phyloP scores from a whole-genome alignment of 306 rosid species.

The Prunus kanzakura region DNA sequence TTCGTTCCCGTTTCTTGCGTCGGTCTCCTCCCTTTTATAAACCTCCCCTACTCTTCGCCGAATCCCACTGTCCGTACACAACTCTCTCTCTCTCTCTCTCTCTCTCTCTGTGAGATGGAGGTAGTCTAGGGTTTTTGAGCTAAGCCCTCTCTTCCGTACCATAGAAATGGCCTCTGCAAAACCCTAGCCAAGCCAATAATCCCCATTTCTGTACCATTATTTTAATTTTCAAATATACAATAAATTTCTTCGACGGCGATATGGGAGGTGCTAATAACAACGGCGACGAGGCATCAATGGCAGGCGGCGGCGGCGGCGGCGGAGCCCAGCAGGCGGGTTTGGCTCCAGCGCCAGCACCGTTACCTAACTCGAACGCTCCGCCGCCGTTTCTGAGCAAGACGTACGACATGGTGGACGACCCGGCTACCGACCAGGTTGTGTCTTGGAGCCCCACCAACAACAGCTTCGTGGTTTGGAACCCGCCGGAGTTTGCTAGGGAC shows the following conservation, averaged over 20 bases:
- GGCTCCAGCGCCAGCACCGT: conserved; percentile 52
- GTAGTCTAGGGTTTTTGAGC: not conserved
- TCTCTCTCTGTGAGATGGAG: not conserved
- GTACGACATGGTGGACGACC: conserved; percentile 94
- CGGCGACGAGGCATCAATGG: conserved; percentile 26
- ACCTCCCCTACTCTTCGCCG: not conserved
- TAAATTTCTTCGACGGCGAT: not conserved
- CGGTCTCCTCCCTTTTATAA: not conserved
- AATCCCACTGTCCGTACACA: not conserved
- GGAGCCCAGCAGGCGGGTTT: conserved; percentile 15
- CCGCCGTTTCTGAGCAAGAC: conserved; percentile 96
- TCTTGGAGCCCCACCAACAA: conserved; percentile 91
- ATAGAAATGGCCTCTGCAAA: not conserved
- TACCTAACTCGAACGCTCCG: conserved; percentile 60
- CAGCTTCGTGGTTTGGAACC: conserved; percentile 97
- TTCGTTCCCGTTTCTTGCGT: not conserved
- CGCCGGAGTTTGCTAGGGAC: conserved; percentile 93
- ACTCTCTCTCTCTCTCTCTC: not conserved
- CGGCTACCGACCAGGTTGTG: conserved; percentile 69
- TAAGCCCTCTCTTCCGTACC: not conserved
- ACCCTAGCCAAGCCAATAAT: conserved; percentile 10
- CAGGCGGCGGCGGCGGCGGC: not conserved
- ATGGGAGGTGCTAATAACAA: conserved; percentile 44
- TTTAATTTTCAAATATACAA: not conserved
- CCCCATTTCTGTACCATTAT: not conserved